phyloP scores from a whole-genome alignment of 73 alveolate genomes.

The Loxodes magnus region DNA sequence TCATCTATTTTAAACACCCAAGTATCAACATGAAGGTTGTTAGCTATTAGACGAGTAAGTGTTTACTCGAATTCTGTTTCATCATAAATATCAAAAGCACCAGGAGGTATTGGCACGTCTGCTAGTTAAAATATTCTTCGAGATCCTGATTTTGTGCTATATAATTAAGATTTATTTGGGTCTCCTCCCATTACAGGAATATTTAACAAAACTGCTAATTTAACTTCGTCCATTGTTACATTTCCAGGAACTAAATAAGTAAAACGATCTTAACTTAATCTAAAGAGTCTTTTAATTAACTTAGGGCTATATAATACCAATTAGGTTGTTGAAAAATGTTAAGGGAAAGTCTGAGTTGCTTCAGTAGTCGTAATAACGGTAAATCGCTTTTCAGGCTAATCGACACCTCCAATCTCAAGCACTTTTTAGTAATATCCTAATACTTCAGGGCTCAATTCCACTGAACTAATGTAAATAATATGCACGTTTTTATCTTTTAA shows the following conservation, averaged over 20 bases:
- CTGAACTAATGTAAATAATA: constrained; percentile 78
- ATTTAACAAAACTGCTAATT: constrained; percentile 66
- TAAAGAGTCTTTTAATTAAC: constrained; percentile 77
- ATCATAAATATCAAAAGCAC: constrained; percentile 91
- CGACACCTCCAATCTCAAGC: constrained; percentile 85
- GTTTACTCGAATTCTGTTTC: constrained; percentile 87
- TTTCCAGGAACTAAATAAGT: constrained; percentile 92
- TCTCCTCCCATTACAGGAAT: constrained; percentile 95
- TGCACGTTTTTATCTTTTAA: constrained; percentile 83
- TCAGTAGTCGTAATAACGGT: constrained; percentile 77
- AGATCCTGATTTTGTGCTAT: constrained; percentile 93
- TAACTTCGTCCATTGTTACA: constrained; percentile 84
- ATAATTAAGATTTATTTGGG: constrained; percentile 72
- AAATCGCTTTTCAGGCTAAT: constrained; percentile 67
- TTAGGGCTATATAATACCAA: constrained; percentile 77
- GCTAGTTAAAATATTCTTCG: constrained; percentile 84
- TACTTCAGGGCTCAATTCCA: constrained; percentile 78
- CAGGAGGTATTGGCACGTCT: constrained; percentile 86
- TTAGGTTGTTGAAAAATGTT: constrained; percentile 79
- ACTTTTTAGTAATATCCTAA: constrained; percentile 78
- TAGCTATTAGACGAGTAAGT: constrained; percentile 80
- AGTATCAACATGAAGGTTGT: constrained; percentile 75
- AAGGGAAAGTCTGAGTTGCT: constrained; percentile 63
- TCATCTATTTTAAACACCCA: constrained; percentile 97
- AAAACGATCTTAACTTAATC: constrained; percentile 58